Conservation (phyloP, 2,329 filamentous ascomycete genomes). For the Clarireedia sp. region DNA sequence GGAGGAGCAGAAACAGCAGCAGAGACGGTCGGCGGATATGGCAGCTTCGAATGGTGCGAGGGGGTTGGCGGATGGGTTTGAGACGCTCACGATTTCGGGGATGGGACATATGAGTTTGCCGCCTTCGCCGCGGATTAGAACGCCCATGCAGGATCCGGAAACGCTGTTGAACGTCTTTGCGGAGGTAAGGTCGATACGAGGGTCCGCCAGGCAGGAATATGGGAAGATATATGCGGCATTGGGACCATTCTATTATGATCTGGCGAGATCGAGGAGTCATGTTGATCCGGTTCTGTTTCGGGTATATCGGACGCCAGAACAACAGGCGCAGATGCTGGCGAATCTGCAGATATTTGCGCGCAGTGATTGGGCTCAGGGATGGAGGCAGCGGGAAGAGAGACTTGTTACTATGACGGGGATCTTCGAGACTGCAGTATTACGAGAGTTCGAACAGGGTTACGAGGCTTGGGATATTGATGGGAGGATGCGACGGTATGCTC, state of each 20-base stretch:
- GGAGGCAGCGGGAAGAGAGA: constrained; percentile 61
- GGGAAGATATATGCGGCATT: constrained; percentile 84
- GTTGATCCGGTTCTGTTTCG: constrained; percentile 79
- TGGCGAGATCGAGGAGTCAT: constrained; percentile 63
- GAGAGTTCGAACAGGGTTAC: constrained; percentile 90
- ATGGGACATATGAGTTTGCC: constrained; percentile 30
- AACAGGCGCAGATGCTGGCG: constrained; percentile 81
- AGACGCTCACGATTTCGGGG: constrained; percentile 56
- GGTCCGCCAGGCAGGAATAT: constrained; percentile 81
- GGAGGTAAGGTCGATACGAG: constrained; percentile 68
- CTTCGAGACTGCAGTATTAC: constrained; percentile 83
- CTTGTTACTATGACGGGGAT: constrained; percentile 67
- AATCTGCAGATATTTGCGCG: constrained; percentile 72
- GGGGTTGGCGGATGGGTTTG: constrained; percentile 64
- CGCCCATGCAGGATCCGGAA: constrained; percentile 49
- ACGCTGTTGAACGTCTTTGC: constrained; percentile 62
- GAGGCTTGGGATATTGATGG: constrained; percentile 83
- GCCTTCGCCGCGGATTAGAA: constrained; percentile 22
- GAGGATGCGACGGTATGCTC: constrained; percentile 80
- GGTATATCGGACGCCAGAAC: constrained; percentile 78
- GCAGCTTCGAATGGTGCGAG: constrained; percentile 18
- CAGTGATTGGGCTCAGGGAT: constrained; percentile 74
- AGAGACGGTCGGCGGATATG: constrained; percentile 32
- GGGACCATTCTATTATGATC: constrained; percentile 80
- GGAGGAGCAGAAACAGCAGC: constrained; percentile 55